Base-by-base conservation (phyloP, 2,329 filamentous ascomycete genomes). In the Fusarium liriodendri region DNA sequence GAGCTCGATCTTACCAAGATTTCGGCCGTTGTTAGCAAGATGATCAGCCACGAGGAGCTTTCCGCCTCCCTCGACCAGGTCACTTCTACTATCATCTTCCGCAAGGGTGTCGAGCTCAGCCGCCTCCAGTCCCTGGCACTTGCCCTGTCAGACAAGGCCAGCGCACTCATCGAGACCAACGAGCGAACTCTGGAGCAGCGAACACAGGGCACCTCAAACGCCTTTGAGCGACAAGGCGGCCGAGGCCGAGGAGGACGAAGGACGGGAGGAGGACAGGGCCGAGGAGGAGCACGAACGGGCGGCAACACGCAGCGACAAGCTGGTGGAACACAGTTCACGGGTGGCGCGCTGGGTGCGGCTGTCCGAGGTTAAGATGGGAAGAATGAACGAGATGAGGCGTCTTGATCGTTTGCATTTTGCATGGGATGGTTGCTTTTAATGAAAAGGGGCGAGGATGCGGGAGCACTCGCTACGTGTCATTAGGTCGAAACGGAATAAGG, bases 31-130 rank as follows among this genome's bases (percentile, higher is more conserved):
- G 92, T 99, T 80, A 97, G 95, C 89, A 97, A 97, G 88, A 99
- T 99, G 97, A 98, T 99, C 84, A 97, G 95, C 80, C 97, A 99
- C 87, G 97, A 99, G 85, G 97, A 99, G 85, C 92, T 99, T 59
- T 94, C 94, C 11, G 97, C 97, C 50, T 97, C 97, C 40, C 91
- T 99, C 32, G 97, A 99, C 87, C 97, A 99, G 86, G 96, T 99
- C 85, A 98, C 97, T 80, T 92, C 94, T 77, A 97, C 95, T 61
- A 95, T 99, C 85, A 97, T 98, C 86, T 99, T 99, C 94, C 93
- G 97, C 85, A 98, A 99, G 92, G 97, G 97, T 69, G 97, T 99
- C 73, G 97, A 99, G 89, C 91, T 99, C 75, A 98, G 95, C 81
- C 92, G 97, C 78, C 91, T 99, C 75, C 97, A 99, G 87, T 98